Evolutionary conservation across 495 filamentous ascomycete species (phyloP), one percentile per base, ranked within the genome.

Genomic region (Schizothecium vesticola): DNA sequence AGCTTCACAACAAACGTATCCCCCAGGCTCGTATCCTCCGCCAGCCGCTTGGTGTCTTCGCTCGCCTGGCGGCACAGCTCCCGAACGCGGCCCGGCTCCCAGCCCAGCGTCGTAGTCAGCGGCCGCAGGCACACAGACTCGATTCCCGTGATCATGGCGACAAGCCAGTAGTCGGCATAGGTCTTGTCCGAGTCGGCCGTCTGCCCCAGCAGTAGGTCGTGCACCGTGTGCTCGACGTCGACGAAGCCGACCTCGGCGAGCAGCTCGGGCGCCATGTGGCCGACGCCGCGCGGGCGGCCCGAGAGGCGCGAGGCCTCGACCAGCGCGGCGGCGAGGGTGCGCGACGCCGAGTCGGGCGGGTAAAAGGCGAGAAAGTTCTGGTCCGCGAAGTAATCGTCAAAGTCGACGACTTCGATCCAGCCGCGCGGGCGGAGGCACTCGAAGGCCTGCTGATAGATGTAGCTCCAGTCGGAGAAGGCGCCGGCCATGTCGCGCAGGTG

Each of bases 111-210:
- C 61, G 79, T 81, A 1, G 90, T 92, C 28, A 94, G 72, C 23
- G 84, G 80, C 22, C 91, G 82, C 68, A 93, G 68, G 36, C 82
- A 82, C 21, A 78, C 71, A 1, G 90, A 83, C 74, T 93, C 91
- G 58, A 92, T 72, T 1, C 87, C 87, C 71, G 90, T 88, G 36
- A 93, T 75, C 62, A 86, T 73, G 0, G 83, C 77, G 26, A 92
- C 84, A 19, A 93, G 80, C 71, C 85, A 89, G 78, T 91, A 86
- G 70, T 90, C 92, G 56, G 86, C 85, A 65, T 87, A 86, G 36
- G 81, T 80, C 67, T 80, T 79, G 66, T 86, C 84, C 6, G 43
- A 51, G 16, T 51, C 43, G 43, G 84, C 74, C 2, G 81, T 80
- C 7, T 83, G 72, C 0, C 87, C 87, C 12, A 93, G 77, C 0